Evolutionary conservation across 257 asterid genomes (phyloP).

Genomic region (Solanum rostratum): DNA sequence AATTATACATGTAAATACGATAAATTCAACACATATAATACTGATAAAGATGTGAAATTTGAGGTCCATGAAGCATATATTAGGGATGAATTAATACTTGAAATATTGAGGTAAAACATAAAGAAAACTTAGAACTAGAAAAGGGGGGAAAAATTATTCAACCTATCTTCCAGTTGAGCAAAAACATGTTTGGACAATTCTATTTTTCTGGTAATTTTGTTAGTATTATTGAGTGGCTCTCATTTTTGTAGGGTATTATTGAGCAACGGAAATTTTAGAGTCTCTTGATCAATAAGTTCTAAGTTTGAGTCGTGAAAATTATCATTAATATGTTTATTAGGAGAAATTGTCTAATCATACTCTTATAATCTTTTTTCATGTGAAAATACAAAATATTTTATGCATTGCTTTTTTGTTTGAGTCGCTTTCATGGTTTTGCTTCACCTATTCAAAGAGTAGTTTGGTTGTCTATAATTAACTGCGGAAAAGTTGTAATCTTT

Average conservation of each 20-base stretch:
- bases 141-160: neutral
- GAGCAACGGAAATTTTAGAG: neutral
- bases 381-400: neutral
- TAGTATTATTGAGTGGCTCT: neutral
- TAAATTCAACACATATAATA: no score
- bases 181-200: neutral
- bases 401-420: neutral
- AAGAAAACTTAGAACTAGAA: neutral
- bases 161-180: neutral
- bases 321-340: rapidly evolving
- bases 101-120: neutral
- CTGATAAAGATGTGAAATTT: neutral
- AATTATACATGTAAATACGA: no score
- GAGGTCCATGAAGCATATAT: neutral
- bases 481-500: neutral
- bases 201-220: neutral
- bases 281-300: neutral
- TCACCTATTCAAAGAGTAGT: neutral
- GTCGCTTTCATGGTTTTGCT: neutral
- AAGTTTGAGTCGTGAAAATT: neutral
- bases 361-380: neutral
- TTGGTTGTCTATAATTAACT: neutral
- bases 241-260: neutral
- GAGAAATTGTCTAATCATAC: rapidly evolving
- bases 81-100: neutral